A percentile compares a stretch with the other conserved stretches of the same genome.
phyloP scores from a whole-genome alignment of 176 grass and related monocot species.

The Aegilops sharonensis region DNA sequence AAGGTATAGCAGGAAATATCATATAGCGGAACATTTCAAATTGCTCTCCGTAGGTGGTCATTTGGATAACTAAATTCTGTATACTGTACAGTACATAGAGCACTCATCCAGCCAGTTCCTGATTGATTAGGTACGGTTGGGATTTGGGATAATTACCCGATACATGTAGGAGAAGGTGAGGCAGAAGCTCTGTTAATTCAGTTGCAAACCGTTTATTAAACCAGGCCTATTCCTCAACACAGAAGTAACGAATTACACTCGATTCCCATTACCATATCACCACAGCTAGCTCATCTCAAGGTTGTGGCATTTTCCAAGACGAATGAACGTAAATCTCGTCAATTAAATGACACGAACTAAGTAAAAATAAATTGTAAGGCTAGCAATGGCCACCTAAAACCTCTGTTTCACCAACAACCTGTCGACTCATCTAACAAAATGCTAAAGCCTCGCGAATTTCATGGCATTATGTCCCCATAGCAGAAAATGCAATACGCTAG shows the following conservation, averaged over 20 bases:
- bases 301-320: not conserved
- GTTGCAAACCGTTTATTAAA: not conserved
- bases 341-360: not conserved
- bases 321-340: not conserved
- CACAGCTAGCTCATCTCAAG: not conserved
- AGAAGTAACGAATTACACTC: not conserved
- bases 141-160: not conserved
- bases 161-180: not conserved
- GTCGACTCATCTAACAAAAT: not conserved
- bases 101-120: not conserved
- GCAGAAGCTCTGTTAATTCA: not conserved
- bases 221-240: not conserved
- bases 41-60: not conserved
- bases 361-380: not conserved
- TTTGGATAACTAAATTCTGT: constrained; percentile 5
- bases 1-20: constrained; percentile 8
- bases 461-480: not conserved
- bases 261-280: not conserved
- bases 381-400: not conserved
- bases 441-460: not conserved
- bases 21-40: not conserved
- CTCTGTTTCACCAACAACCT: not conserved
- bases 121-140: not conserved
- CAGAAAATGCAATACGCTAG: not conserved
- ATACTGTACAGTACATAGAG: not conserved